These are phyloP conservation scores for Brassica carinata DNA, from an alignment of 345 rosid species.

Conservation along the genomic window DNA sequence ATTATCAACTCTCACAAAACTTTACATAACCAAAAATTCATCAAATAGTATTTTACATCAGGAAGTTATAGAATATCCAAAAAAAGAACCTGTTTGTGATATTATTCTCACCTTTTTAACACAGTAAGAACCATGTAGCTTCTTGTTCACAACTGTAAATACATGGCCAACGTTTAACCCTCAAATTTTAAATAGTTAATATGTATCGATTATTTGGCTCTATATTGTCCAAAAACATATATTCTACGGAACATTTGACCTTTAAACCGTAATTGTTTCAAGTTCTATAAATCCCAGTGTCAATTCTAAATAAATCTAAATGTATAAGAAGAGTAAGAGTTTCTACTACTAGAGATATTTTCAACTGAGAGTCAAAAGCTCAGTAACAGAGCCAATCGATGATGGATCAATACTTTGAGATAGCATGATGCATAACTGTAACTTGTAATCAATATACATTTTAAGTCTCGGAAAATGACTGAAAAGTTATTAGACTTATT, in stretches of 20 bases:
- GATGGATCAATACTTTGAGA: conserved; percentile 1
- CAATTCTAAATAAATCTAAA: neutral
- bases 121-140: conserved; percentile 8
- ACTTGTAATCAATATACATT: conserved; percentile 10
- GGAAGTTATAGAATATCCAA: neutral
- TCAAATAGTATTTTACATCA: conserved; percentile 23
- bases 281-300: neutral
- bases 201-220: neutral
- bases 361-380: conserved; percentile 8
- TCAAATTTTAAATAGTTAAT: neutral
- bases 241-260: neutral
- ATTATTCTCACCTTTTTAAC: conserved; percentile 22
- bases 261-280: neutral
- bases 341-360: neutral
- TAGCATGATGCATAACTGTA: conserved; percentile 10
- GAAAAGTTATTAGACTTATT: conserved; percentile 20
- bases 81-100: conserved; percentile 23
- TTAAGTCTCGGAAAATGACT: conserved; percentile 26
- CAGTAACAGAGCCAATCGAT: neutral
- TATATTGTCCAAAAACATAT: neutral
- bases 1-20: conserved; percentile 29
- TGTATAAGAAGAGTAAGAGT: neutral
- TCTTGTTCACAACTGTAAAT: conserved; percentile 27
- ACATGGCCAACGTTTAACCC: neutral
- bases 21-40: conserved; percentile 4